Base-by-base conservation (phyloP, 352 stramenopile species). In the Phytophthora pini region DNA sequence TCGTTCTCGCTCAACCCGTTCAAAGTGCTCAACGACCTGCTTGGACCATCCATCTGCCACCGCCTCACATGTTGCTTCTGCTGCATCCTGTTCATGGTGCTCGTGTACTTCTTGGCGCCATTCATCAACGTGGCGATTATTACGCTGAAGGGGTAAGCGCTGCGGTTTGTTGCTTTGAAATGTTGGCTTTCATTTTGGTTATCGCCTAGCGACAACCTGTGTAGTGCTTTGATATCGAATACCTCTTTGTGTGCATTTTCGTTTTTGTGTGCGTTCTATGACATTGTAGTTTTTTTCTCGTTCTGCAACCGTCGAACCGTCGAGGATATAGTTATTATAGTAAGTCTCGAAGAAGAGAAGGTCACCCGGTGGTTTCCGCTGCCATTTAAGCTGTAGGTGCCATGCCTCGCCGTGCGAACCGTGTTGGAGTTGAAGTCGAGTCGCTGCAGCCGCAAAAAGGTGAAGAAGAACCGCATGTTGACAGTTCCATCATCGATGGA, bases 1-100 rank as follows among this genome's bases (percentile, higher is more conserved):
- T 95, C 95, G 61, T 97, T 97, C 71, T 94, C 82, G 12, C 78
- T 96, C 56, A 97, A 98, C 67, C 92, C 92, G 45, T 97, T 97
- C 70, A 94, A 93, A 67, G 77, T 98, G 6, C 80, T 95, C 46
- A 91, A 87, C 60, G 88, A 97, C 34, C 60, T 97, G 39, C 71
- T 97, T 13, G 92, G 92, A 8, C 91, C 91, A 20, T 88, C 81
- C 6, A 91, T 97, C 39, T 97, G 87, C 78, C 79, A 93, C 69
- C 80, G 83, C 20, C 76, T 95, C 44, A 78, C 89, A 61, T 93
- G 91, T 72, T 95, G 87, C 61, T 82, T 91, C 49, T 95, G 86
- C 85, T 96, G 87, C 65, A 60, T 96, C 22, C 55, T 86, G 10
- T 89, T 95, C 73, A 92, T 95, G 77, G 79, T 93, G 12, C 56